phyloP scores from a whole-genome alignment of 2,329 filamentous ascomycete genomes.

The Cordyceps sp. region DNA sequence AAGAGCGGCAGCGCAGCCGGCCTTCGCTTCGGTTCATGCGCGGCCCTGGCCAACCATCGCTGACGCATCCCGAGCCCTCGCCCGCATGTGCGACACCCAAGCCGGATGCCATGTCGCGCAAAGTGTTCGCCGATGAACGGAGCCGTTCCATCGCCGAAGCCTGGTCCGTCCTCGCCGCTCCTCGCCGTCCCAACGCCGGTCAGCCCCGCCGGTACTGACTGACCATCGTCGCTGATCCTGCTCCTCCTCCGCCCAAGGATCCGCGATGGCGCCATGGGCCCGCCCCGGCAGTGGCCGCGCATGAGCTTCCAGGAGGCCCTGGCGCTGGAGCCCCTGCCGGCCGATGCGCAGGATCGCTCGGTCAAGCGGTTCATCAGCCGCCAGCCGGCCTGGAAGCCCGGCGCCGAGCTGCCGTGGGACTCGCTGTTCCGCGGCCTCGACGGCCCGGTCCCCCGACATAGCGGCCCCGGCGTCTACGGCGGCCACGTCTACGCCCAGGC shows the following conservation, averaged over 20 bases:
- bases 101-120: too few species aligned
- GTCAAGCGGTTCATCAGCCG: conserved; percentile 13
- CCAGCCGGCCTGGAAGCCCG: conserved; percentile 16
- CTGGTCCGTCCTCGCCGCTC: too few species aligned
- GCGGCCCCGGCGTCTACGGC: conserved; percentile 14
- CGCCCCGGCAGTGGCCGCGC: conserved; percentile 4
- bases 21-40: too few species aligned
- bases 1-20: too few species aligned
- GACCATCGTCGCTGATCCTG: not conserved
- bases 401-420: conserved; percentile 14
- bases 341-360: not conserved
- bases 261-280: not conserved
- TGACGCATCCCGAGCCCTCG: too few species aligned
- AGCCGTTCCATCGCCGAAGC: too few species aligned
- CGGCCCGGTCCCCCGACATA: conserved; percentile 5
- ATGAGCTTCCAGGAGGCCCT: conserved; percentile 14
- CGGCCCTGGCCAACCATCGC: too few species aligned
- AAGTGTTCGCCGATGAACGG: too few species aligned
- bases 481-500: conserved; percentile 21
- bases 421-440: conserved; percentile 4
- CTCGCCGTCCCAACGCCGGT: too few species aligned
- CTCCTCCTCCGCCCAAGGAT: not conserved
- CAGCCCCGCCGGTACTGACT: too few species aligned
- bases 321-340: conserved; percentile 10
- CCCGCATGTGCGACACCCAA: too few species aligned